Base-by-base conservation (phyloP, 371 early-diverging fungal genomes). In the Syncephalastrum monosporum region DNA sequence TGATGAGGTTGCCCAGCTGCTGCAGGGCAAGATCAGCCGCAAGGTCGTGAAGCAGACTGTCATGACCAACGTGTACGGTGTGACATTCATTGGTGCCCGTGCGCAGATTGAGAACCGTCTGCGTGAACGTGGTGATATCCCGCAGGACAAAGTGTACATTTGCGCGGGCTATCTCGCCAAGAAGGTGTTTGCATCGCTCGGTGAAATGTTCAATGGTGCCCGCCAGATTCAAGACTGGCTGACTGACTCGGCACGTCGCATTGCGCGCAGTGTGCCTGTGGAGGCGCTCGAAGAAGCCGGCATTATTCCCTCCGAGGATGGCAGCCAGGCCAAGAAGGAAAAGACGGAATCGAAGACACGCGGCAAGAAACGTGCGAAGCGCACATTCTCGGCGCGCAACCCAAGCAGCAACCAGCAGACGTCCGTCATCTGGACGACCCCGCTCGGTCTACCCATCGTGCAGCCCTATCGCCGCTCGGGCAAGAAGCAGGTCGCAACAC, bases 31-130 rank as follows among this genome's bases (percentile, higher is more conserved):
- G 67, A 77, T 98, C 44, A 90, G 84, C 42, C 91, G 99, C 57
- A 96, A 97, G 76, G 85, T 97, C 12, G 96, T 99, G 57, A 99
- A 99, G 77, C 98, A 99, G 65, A 96, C 98, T 0, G 98, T 99
- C 52, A 99, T 99, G 99, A 99, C 99, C 41, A 95, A 94, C 68
- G 96, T 97, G 10, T 99, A 99, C 52, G 99, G 99, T 55, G 98
- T 99, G 41, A 98, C 99, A 3, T 90, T 94, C 60, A 76, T 96
- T 29, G 99, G 99, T 43, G 99, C 99, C 12, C 82, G 90, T 46
- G 81, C 82, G 13, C 98, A 98, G 74, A 95, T 98, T 60, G 78
- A 79, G 25, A 87, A 82, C 47, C 85, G 96, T 38, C 81, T 98
- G 56, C 81, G 80, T 50, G 93, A 93, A 57, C 69, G 81, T n/a